Percentiles rank a stretch among this genome's conserved stretches.
Conservation (phyloP, 1,284 basidiomycete genomes). For the Athelia psychrophila region DNA sequence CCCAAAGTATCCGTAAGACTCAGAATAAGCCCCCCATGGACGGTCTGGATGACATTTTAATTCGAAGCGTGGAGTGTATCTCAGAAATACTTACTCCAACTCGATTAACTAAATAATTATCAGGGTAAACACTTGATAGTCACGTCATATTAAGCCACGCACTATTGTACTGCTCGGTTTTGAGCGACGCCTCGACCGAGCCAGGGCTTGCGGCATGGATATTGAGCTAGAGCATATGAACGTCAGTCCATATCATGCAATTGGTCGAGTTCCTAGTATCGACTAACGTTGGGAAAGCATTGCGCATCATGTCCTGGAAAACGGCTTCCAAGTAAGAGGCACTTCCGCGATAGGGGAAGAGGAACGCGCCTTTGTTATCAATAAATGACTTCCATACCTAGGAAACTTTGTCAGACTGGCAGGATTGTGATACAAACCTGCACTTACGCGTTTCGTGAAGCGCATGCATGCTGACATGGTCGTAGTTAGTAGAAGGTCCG, state of each 20-base stretch:
- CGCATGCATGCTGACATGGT: slow-evolving; percentile 63
- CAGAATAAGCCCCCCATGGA: slow-evolving; percentile 84
- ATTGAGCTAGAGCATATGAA: slow-evolving; percentile 46
- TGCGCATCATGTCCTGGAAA: slow-evolving; percentile 67
- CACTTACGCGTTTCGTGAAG: slow-evolving; percentile 55
- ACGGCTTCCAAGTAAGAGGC: slow-evolving; percentile 5
- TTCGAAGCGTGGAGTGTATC: neutral
- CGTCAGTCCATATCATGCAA: neutral
- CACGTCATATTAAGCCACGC: slow-evolving; percentile 22
- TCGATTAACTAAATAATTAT: slow-evolving; percentile 52
- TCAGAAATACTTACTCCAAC: slow-evolving; percentile 53
- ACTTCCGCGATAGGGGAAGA: neutral
- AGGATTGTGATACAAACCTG: neutral
- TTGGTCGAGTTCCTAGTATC: too few species aligned
- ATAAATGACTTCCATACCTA: slow-evolving; percentile 83
- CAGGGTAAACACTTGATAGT: too few species aligned
- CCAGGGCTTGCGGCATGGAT: slow-evolving; percentile 66
- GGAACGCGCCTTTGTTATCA: slow-evolving; percentile 59
- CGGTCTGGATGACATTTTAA: slow-evolving; percentile 28
- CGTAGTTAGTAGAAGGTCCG: slow-evolving; percentile 7
- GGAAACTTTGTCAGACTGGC: neutral
- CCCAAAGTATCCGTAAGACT: slow-evolving; percentile 87
- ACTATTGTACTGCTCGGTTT: slow-evolving; percentile 74
- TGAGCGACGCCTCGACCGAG: slow-evolving; percentile 60
- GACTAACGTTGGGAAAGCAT: slow-evolving; percentile 72